These are phyloP conservation scores for Jackrogersella multiformis DNA, from an alignment of 495 filamentous ascomycete species.

Conservation along the genomic window DNA sequence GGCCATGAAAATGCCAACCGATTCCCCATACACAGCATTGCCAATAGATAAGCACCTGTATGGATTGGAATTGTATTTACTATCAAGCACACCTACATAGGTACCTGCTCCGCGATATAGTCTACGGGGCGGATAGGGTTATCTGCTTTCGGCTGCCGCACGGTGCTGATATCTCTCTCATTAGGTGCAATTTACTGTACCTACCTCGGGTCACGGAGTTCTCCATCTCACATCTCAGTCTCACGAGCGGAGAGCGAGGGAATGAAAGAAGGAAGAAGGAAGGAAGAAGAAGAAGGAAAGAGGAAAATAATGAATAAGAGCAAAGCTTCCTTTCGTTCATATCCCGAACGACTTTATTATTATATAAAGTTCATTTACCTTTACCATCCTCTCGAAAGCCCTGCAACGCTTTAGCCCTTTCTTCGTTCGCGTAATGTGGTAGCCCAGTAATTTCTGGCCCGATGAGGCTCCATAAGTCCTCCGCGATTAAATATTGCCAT, in stretches of 20 bases:
- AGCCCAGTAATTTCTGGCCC: neutral
- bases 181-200: neutral
- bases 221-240: constrained; percentile 26
- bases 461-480: constrained; percentile 8
- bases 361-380: too few species aligned
- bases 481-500: neutral
- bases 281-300: neutral
- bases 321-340: constrained; percentile 9
- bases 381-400: constrained; percentile 4
- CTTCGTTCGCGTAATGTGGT: neutral
- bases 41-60: neutral
- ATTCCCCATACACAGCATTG: neutral
- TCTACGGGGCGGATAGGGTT: neutral
- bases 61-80: too few species aligned
- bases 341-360: neutral
- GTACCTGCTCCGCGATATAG: too few species aligned
- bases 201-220: constrained; percentile 12
- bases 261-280: neutral
- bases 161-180: neutral
- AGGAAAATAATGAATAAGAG: neutral
- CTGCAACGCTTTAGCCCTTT: neutral
- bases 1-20: neutral
- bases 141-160: constrained; percentile 1
- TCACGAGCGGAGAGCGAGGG: too few species aligned
- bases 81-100: too few species aligned